Evolutionary conservation across 2,329 filamentous ascomycete genomes (phyloP), one percentile per base, ranked within the genome.

Genomic region (Ceratocystis lukuohia): DNA sequence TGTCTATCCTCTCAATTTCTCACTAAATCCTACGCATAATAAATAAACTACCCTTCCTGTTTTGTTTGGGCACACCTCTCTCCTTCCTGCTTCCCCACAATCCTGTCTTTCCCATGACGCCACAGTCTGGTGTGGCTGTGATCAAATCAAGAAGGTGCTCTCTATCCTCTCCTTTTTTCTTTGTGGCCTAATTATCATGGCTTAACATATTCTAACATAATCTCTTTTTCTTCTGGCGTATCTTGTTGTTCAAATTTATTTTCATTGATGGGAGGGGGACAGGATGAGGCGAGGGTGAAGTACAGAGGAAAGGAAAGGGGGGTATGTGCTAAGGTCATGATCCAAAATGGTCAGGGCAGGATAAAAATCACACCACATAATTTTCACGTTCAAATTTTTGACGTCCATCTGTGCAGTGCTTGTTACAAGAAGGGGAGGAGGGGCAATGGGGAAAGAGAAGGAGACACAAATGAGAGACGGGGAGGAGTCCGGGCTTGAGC

Each of bases 201-300:
- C 37, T 41, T 41, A 4, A 10, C 45, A 48, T 48, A 6, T 48
- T 20, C 17, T 20, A 6, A n/a, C 45, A n/a, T 48, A 17, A 15
- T 53, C 17, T 28, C 20, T 25, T 50, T 53, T 25, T 25, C 48
- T 53, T 12, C 28, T 33, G 37, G 7, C 10, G 17, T 10, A n/a
- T 33, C 15, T 59, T 59, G 1, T 30, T 63, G 61, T 48, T 63
- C 61, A 48, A 48, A 63, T 50, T 63, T 63, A 48, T 28, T 59
- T 62, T 63, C 61, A 63, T 63, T 63, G 61, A 48, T 59, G 53
- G 33, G 12, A 59, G 17, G 50, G 53, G 53, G 17, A 37, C 25
- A 33, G 28, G 53, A 59, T 59, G 15, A 53, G 48, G 37, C 37
- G 37, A 41, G 10, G 30, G 30, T 41, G 37, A 41, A 41, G 48